phyloP scores from a whole-genome alignment of 192 early-diverging fungal genomes.

The Coemansia sp. region DNA sequence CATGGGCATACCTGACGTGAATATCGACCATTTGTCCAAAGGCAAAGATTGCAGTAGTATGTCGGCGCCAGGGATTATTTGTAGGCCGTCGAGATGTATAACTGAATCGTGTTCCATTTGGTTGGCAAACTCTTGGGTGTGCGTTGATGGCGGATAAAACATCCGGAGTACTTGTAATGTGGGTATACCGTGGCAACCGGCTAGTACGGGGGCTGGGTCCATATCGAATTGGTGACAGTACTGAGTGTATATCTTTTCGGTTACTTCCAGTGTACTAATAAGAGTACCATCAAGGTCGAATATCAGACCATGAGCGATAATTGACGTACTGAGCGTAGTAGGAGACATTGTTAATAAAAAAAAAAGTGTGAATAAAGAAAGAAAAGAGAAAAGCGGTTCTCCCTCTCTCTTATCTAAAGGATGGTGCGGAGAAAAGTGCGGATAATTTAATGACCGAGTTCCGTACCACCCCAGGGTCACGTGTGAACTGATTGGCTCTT shows the following conservation, averaged over 20 bases:
- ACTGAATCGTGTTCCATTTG: conserved; percentile 22
- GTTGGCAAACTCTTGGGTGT: conserved; percentile 27
- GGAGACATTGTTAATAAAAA: background rate
- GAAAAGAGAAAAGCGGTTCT: background rate
- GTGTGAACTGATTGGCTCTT: background rate
- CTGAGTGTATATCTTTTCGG: conserved; percentile 28
- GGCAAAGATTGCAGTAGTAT: conserved; percentile 12
- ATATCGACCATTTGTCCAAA: conserved; percentile 23
- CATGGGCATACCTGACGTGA: conserved; percentile 36
- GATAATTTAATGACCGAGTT: background rate
- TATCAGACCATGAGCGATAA: background rate
- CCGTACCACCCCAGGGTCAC: background rate
- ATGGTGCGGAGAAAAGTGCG: background rate
- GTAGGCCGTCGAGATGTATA: conserved; percentile 10
- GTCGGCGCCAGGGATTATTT: conserved; percentile 22
- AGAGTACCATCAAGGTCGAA: conserved; percentile 41
- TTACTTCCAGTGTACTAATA: conserved; percentile 24
- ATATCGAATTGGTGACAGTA: conserved; percentile 10
- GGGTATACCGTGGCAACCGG: conserved; percentile 38
- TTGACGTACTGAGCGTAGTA: background rate
- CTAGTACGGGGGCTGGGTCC: conserved; percentile 23
- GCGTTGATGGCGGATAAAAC: conserved; percentile 18
- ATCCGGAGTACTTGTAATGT: conserved; percentile 35
- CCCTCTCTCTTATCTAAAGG: background rate
- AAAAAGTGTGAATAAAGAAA: background rate